Base-by-base conservation (phyloP, 208 protist genomes). In the Leishmania tropica region DNA sequence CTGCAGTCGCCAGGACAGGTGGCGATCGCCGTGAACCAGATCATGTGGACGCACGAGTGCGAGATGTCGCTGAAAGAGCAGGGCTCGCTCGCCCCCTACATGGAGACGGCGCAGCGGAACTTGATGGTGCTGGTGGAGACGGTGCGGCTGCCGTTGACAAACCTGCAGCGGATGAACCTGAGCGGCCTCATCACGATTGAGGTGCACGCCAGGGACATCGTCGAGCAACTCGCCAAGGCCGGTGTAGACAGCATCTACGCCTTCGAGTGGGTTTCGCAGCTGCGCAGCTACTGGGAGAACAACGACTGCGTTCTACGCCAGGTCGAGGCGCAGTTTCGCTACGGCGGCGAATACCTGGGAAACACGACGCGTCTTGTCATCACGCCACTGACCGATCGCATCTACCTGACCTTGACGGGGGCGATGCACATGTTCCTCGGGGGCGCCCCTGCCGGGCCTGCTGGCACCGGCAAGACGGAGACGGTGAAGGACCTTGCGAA, bases 401-500 rank as follows among this genome's bases (percentile, higher is more conserved):
- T 99, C 85, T 99, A 99, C 88, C 90, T 99, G 62, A 99, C 98
- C 28, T 91, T 99, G 40, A 99, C 98, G 13, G 95, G 95, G 0
- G 98, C 98, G 4, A 98, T 99, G 95, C 94, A 99, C 85, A 98
- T 99, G 91, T 97, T 99, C 71, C 92, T 98, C 73, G 98, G 98
- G 68, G 95, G 96, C 54, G 96, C 97, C 4, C 98, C 97, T 17
- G 97, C 97, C 53, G 97, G 97, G 19, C 97, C 97, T 31, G 97
- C 97, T 19, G 97, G 95, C 28, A 99, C 96, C 1, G 97, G 99
- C 78, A 99, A 99, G 91, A 99, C 99, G 60, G 98, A 99, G 83
- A 99, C 98, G 17, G 94, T 97, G 53, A 99, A 99, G 91, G 98
- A 99, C 87, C 88, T 99, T 19, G 98, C 98, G 51, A 99, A 99